Conservation (phyloP, 192 early-diverging fungal genomes). For the Gryganskiella cystojenkinii region DNA sequence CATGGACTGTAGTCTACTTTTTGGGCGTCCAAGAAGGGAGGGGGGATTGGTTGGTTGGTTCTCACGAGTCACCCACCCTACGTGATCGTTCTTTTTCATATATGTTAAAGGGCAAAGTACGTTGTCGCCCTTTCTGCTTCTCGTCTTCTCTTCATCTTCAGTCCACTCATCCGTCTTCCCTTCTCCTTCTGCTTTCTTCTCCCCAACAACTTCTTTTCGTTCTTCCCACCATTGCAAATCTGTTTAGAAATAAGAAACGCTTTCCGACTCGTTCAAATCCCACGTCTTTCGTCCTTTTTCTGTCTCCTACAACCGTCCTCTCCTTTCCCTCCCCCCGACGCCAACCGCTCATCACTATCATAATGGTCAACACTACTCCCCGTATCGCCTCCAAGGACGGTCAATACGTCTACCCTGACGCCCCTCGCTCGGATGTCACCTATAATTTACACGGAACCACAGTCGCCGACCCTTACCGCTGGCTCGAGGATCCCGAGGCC, state of each 20-base stretch:
- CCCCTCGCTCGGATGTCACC: slow-evolving; percentile 59
- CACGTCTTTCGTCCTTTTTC: background rate
- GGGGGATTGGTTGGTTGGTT: background rate
- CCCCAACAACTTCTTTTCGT: no score
- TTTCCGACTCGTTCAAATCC: background rate
- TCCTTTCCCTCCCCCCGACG: background rate
- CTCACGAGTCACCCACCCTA: no score
- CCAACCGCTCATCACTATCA: background rate
- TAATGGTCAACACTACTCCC: slow-evolving; percentile 14
- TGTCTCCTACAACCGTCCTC: background rate
- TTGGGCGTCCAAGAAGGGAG: background rate
- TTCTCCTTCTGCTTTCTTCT: background rate
- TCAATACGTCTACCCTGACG: slow-evolving; percentile 57
- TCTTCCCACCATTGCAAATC: no score
- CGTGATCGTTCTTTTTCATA: background rate
- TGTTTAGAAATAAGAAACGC: no score
- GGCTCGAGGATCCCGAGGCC: slow-evolving; percentile 65
- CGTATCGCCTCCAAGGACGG: slow-evolving; percentile 23
- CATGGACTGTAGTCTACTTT: no score
- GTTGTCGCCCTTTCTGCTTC: background rate
- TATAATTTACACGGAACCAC: slow-evolving; percentile 47
- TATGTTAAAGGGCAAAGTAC: no score
- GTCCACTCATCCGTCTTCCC: background rate
- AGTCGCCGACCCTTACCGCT: slow-evolving; percentile 69
- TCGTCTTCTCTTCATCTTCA: background rate